phyloP scores from a whole-genome alignment of 345 rosid species.

The Eucalyptus sp. region DNA sequence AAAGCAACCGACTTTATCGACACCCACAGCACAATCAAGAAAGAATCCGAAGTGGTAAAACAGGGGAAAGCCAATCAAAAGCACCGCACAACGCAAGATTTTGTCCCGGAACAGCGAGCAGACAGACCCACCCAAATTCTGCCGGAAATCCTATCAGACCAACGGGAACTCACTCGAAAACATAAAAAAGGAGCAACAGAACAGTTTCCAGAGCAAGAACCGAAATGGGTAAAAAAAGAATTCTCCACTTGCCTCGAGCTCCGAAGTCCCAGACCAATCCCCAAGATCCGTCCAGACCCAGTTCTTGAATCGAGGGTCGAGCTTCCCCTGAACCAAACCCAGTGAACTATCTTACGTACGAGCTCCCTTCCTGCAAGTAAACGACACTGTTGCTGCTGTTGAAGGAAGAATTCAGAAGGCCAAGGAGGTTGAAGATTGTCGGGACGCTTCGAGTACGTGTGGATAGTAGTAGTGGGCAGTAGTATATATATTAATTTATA shows the following conservation, averaged over 20 bases:
- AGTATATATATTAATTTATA: background rate
- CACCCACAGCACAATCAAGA: constrained; percentile 17
- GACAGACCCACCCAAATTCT: background rate
- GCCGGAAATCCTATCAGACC: background rate
- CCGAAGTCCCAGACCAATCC: constrained; percentile 2
- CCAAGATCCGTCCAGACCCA: constrained; percentile 24
- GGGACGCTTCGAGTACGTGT: background rate
- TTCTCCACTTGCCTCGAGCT: background rate
- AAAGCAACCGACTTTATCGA: constrained; percentile 22
- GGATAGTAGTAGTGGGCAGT: background rate
- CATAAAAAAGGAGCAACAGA: background rate
- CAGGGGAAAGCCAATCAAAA: background rate
- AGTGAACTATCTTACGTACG: background rate
- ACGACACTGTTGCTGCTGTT: background rate
- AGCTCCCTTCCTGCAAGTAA: background rate
- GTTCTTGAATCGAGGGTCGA: constrained; percentile 1
- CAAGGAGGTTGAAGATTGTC: background rate
- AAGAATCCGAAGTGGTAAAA: background rate
- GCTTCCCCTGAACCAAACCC: background rate
- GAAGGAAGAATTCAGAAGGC: background rate
- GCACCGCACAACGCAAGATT: background rate
- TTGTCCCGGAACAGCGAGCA: background rate
- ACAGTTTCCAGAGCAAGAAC: background rate
- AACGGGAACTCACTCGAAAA: background rate
- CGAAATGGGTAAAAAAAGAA: background rate